Evolutionary conservation across 2,329 filamentous ascomycete genomes (phyloP).

Genomic region (Cercospora berteroae): DNA sequence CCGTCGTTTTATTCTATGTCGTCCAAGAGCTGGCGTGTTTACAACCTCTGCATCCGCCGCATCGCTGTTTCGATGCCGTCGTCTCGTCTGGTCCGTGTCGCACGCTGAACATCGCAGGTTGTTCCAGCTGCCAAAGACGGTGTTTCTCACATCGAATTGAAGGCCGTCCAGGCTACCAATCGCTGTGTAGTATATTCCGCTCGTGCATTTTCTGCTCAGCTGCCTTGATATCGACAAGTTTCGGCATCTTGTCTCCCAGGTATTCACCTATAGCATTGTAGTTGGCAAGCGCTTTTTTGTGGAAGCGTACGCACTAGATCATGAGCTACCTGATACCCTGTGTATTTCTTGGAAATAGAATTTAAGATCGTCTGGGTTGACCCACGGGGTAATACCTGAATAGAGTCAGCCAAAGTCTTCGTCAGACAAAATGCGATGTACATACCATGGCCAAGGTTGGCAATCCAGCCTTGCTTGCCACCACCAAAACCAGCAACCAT

Average conservation of each 20-base stretch:
- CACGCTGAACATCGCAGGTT: background rate
- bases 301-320: constrained; percentile 27
- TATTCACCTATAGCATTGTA: constrained; percentile 35
- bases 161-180: constrained; percentile 31
- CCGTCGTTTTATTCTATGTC: constrained; percentile 6
- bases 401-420: constrained; percentile 20
- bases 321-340: constrained; percentile 42
- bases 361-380: constrained; percentile 87
- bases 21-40: background rate
- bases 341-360: constrained; percentile 95
- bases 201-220: constrained; percentile 39
- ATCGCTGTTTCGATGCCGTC: background rate
- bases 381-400: constrained; percentile 84
- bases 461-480: constrained; percentile 91
- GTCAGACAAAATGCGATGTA: constrained; percentile 13
- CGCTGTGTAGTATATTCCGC: constrained; percentile 37
- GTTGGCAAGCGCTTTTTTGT: constrained; percentile 24
- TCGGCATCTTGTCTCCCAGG: constrained; percentile 28
- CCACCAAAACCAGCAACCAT: constrained; percentile 85
- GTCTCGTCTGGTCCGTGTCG: background rate
- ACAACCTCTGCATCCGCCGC: background rate
- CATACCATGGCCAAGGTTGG: constrained; percentile 90
- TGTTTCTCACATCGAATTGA: background rate
- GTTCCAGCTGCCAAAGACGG: background rate
- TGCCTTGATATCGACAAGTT: constrained; percentile 22